Evolutionary conservation across 1,284 basidiomycete genomes (phyloP).

Genomic region (Ustilago hordei): DNA sequence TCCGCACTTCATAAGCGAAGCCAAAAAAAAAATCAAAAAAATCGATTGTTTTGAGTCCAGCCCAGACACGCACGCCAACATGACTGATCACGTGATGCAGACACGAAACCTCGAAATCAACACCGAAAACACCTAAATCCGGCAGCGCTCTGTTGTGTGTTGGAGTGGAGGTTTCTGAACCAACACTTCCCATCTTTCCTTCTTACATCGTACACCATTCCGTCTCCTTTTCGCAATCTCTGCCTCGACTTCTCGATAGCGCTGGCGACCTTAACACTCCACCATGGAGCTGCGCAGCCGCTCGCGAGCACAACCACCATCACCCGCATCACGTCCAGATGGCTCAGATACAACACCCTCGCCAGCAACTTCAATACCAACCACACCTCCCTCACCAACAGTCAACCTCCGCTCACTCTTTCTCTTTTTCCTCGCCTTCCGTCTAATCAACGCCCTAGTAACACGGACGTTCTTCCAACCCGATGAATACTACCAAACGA

Average conservation of each 20-base stretch:
- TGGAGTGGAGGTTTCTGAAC: conserved; percentile 1
- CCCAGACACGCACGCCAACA: no score
- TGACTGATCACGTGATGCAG: no score
- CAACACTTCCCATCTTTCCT: background rate
- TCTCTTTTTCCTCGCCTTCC: conserved; percentile 66
- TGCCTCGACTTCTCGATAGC: background rate
- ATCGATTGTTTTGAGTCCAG: no score
- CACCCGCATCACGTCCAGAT: background rate
- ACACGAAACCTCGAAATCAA: background rate
- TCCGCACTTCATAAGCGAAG: no score
- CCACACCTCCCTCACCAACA: background rate
- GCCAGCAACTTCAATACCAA: background rate
- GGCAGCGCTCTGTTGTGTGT: background rate
- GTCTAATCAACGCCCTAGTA: conserved; percentile 74
- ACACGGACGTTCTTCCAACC: conserved; percentile 94
- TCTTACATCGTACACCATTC: background rate
- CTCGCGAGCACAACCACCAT: conserved; percentile 6
- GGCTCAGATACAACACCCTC: background rate
- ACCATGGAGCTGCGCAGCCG: conserved; percentile 16
- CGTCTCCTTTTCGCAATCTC: background rate
- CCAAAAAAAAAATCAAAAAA: no score
- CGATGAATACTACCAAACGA: conserved; percentile 95
- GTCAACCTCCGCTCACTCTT: conserved; percentile 24
- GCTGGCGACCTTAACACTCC: background rate
- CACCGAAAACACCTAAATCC: conserved; percentile 4